Conservation (phyloP, 768 basidiomycete genomes). For the Leucosporidium creatinivorum region DNA sequence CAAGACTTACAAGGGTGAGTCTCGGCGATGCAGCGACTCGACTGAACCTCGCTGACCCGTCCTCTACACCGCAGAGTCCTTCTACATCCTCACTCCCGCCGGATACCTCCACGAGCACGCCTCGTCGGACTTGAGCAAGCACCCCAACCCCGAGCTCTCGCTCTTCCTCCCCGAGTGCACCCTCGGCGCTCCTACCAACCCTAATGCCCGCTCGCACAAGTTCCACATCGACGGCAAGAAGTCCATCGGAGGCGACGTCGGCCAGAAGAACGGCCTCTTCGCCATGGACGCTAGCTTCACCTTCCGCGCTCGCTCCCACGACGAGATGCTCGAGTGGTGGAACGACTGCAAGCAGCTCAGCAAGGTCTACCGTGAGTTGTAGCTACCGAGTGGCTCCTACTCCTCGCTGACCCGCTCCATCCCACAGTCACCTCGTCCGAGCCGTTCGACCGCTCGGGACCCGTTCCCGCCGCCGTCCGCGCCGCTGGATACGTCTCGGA, state of each 20-base stretch:
- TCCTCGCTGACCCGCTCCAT: not conserved
- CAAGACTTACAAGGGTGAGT: slow-evolving; percentile 36
- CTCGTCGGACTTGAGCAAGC: slow-evolving; percentile 59
- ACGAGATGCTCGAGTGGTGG: slow-evolving; percentile 99
- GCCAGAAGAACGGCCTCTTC: slow-evolving; percentile 46
- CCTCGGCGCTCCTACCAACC: slow-evolving; percentile 74
- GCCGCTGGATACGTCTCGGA: slow-evolving; percentile 81
- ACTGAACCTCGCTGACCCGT: not conserved
- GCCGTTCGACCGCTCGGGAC: slow-evolving; percentile 82
- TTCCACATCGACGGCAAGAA: slow-evolving; percentile 94
- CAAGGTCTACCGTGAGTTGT: slow-evolving; percentile 37
- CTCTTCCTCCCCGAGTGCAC: slow-evolving; percentile 93
- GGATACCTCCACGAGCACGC: slow-evolving; percentile 92
- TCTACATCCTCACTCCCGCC: slow-evolving; percentile 87
- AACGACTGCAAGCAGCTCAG: slow-evolving; percentile 61
- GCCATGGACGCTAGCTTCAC: slow-evolving; percentile 59
- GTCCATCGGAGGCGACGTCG: slow-evolving; percentile 46
- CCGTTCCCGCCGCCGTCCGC: slow-evolving; percentile 84
- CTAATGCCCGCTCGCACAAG: slow-evolving; percentile 67
- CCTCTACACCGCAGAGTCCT: slow-evolving; percentile 57
- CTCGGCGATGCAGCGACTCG: not conserved
- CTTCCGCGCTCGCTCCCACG: slow-evolving; percentile 78
- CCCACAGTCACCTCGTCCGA: slow-evolving; percentile 71
- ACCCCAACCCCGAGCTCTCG: slow-evolving; percentile 63
- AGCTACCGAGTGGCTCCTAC: not conserved